Conservation (phyloP, 192 early-diverging fungal genomes). For the Oehlia diaphana region DNA sequence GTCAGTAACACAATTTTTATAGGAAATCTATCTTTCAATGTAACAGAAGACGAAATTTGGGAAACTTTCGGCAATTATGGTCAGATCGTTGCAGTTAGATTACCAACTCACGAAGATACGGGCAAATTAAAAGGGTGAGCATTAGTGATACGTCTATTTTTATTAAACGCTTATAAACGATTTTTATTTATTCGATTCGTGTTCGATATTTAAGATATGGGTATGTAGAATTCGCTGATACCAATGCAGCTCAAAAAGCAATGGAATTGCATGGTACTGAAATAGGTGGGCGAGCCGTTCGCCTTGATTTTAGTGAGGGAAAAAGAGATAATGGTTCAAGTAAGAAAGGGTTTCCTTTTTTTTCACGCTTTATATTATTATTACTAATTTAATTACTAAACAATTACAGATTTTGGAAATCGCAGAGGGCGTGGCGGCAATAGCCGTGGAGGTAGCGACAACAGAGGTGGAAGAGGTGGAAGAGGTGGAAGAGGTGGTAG, state of each 20-base stretch:
- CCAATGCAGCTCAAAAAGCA: slow-evolving; percentile 71
- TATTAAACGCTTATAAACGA: not conserved
- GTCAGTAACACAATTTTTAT: slow-evolving; percentile 77
- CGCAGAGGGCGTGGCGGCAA: slow-evolving; percentile 11
- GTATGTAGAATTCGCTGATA: slow-evolving; percentile 82
- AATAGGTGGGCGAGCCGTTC: slow-evolving; percentile 78
- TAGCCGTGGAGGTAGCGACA: not conserved
- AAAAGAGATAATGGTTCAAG: slow-evolving; percentile 41
- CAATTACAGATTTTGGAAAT: slow-evolving; percentile 41
- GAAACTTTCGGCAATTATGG: slow-evolving; percentile 65
- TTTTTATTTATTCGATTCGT: not conserved
- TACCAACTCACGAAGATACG: slow-evolving; percentile 78
- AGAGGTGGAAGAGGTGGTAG: not conserved
- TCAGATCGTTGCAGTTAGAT: slow-evolving; percentile 58
- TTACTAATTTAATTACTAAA: slow-evolving; percentile 25
- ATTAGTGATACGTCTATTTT: slow-evolving; percentile 7
- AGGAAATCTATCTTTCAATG: slow-evolving; percentile 73
- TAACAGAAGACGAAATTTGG: slow-evolving; percentile 56
- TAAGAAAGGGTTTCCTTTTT: not conserved
- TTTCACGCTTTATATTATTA: not conserved
- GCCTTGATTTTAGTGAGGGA: slow-evolving; percentile 78
- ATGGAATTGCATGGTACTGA: slow-evolving; percentile 76
- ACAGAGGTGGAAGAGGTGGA: not conserved
- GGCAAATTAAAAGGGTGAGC: slow-evolving; percentile 65
- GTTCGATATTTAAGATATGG: slow-evolving; percentile 60